Evolutionary conservation across 768 basidiomycete species (phyloP), one percentile per base, ranked within the genome.

Genomic region (Sporobolomyces phaffii): DNA sequence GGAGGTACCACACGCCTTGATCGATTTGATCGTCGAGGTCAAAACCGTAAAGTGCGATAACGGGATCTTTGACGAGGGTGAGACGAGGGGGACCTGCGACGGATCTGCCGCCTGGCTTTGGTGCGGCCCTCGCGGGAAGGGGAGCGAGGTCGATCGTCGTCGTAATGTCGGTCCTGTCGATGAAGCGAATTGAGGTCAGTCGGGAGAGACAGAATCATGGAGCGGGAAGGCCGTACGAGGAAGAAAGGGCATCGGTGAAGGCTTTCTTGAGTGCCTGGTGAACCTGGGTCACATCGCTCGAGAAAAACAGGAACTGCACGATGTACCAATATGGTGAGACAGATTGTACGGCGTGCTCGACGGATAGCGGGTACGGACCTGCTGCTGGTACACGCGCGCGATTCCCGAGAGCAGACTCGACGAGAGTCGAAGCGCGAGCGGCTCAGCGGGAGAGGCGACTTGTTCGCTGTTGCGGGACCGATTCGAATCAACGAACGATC

Each of bases 401-500:
- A 71, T 67, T 7, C 69, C 69, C 5, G 59, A 38, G 9, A 71
- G 48, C 11, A 71, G 40, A 40, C 49, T 63, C 9, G 58, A 51
- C 40, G 65, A 66, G 26, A 71, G 57, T 28, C 69, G 47, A 24
- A 71, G 49, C 8, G 69, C 69, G 52, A 71, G 62, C 0, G 69
- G 69, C 36, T 71, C 69, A 7, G 65, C 69, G 0, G 69, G 69
- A 6, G 47, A 28, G 8, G 43, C 43, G 26, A 71, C 44, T 43
- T 63, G 53, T 40, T 71, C 62, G 54, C 69, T 71, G 52, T 22
- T 10, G 13, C 24, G 36, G 48, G 24, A 20, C 40, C 40, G 43
- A 24, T 33, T 9, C 43, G 56, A 7, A 20, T 53, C 34, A 53
- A 18, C 29, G 1, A 8, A 10, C 20, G 49, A n/a, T 7, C 24